Base-by-base conservation (phyloP, 179 eudicot species). In the Carnegiea gigantea region DNA sequence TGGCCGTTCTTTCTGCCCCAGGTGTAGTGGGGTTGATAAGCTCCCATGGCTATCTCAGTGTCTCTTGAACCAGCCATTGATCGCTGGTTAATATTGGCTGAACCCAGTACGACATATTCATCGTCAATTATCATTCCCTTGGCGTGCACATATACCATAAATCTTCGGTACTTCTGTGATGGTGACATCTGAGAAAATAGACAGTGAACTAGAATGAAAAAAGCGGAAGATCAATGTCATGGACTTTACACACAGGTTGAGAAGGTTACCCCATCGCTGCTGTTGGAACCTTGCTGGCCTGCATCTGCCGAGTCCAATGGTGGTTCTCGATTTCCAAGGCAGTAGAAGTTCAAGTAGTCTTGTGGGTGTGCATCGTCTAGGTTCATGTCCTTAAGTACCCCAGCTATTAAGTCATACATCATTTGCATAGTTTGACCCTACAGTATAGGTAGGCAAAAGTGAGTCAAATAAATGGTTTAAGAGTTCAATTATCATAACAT, bases 51-150 rank as follows among this genome's bases (percentile, higher is more conserved):
- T 74, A 92, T 91, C 85, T 92, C 95, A 5, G 93, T 92, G 85
- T 92, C 95, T 81, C 93, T 86, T 79, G 93, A 88, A 67, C 95
- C 93, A 80, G 92, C 95, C 90, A 92, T 81, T 79, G 95, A 92
- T 62, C 95, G 78, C 77, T 92, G 95, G 82, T 92, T 92, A 36
- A 92, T 89, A 51, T 92, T 92, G 77, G 95, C 95, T 26, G 95
- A 91, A 30, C 95, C 95, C 49, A 92, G 78, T 64, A 89, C 79
- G 15, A 92, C 92, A 64, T 89, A 92, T 74, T 91, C 95, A 44
- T 92, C 95, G 68, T 92, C 93, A 70, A 92, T 92, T 81, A 92
- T 86, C 93, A 92, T 91, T 71, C 95, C 95, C 85, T 92, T 92
- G 81, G 93, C 89, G n/a, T 92, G 95, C 18, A 92, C 95, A 83